A percentile compares a stretch with the other conserved stretches of the same genome.
Evolutionary conservation across 495 filamentous ascomycete species (phyloP).

Genomic region (Xylaria grammica): DNA sequence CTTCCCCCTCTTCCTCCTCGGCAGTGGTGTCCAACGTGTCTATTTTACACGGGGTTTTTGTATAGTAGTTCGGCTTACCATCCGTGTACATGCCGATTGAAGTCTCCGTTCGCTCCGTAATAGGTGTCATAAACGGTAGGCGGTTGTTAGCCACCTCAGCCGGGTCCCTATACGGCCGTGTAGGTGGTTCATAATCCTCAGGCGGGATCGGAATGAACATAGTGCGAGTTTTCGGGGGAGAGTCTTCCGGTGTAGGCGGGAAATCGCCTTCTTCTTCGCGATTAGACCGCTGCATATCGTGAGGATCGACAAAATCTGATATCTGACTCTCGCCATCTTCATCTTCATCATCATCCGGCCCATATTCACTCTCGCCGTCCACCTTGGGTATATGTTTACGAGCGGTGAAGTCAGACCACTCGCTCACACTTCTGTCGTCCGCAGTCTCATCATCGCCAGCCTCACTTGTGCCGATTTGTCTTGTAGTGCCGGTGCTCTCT

Average conservation of each 20-base stretch:
- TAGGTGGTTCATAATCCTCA: conserved; percentile 80
- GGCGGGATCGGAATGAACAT: conserved; percentile 73
- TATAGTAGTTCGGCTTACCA: conserved; percentile 45
- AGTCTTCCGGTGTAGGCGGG: conserved; percentile 32
- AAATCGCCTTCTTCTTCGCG: conserved; percentile 34
- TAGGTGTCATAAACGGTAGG: conserved; percentile 97
- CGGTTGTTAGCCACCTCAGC: conserved; percentile 79
- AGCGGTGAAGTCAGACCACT: conserved; percentile 85
- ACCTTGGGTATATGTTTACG: conserved; percentile 70
- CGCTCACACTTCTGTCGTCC: conserved; percentile 68
- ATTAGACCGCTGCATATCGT: conserved; percentile 33
- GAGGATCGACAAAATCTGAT: conserved; percentile 41
- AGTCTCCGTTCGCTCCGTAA: conserved; percentile 91
- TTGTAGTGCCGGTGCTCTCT: conserved; percentile 77
- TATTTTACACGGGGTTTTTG: conserved; percentile 75
- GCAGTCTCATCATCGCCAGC: conserved; percentile 56
- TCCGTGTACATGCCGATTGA: conserved; percentile 71
- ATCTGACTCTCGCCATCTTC: conserved; percentile 31
- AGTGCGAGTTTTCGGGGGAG: conserved; percentile 48
- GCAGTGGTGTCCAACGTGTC: conserved; percentile 26
- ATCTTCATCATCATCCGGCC: conserved; percentile 25
- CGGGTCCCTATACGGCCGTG: conserved; percentile 75
- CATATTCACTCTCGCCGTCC: conserved; percentile 34
- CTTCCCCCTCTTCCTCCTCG: conserved; percentile 39
- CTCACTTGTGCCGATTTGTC: conserved; percentile 60